Percentiles rank a stretch among this genome's conserved stretches.
Conservation (phyloP, 345 rosid species). For the Eucalyptus sp. region DNA sequence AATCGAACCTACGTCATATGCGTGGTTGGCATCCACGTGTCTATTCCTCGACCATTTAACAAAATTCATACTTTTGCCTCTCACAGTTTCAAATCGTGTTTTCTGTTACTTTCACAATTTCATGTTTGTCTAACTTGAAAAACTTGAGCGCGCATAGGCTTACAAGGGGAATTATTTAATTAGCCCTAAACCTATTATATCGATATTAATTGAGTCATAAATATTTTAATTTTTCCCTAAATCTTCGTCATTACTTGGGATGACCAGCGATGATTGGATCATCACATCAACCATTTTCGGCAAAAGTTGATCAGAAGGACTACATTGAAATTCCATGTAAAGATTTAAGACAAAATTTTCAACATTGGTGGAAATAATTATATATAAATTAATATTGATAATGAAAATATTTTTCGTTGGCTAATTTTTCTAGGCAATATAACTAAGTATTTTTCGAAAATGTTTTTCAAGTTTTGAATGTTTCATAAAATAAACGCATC, state of each 20-base stretch:
- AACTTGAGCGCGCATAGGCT: not conserved
- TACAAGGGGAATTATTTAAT: not conserved
- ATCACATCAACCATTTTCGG: accelerated
- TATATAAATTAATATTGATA: too few species aligned
- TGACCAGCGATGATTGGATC: accelerated
- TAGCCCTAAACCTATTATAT: not conserved
- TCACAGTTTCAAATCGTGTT: too few species aligned
- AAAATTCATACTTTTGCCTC: accelerated
- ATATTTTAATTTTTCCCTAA: not conserved
- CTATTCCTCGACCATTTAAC: not conserved
- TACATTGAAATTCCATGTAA: not conserved
- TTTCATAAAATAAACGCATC: too few species aligned
- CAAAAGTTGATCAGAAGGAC: accelerated
- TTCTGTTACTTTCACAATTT: not conserved
- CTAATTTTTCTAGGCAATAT: too few species aligned
- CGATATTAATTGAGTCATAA: accelerated
- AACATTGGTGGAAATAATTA: accelerated
- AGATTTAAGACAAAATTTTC: not conserved
- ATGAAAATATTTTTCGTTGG: not conserved
- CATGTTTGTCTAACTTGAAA: not conserved
- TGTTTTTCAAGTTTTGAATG: accelerated
- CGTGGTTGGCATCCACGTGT: not conserved
- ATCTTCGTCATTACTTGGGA: not conserved
- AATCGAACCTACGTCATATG: not conserved
- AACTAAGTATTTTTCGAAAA: too few species aligned